These are phyloP conservation scores for Gossypium aridum DNA, from an alignment of 441 rosid species.

Conservation along the genomic window DNA sequence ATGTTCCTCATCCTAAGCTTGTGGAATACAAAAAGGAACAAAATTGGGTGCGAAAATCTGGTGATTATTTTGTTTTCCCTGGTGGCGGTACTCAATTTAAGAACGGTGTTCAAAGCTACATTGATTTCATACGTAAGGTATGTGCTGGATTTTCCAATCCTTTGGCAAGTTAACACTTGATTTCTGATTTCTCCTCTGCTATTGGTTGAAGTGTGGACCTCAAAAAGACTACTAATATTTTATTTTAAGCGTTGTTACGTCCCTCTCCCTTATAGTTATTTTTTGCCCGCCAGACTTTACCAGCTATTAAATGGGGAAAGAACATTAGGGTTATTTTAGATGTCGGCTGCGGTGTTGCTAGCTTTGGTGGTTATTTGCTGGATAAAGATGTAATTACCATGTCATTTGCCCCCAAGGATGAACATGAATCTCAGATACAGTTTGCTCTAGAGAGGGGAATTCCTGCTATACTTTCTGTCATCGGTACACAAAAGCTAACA, in stretches of 20 bases:
- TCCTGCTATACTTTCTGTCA: conserved; percentile 81
- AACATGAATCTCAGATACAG: conserved; percentile 97
- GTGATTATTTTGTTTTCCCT: conserved; percentile 64
- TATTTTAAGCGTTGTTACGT: background rate
- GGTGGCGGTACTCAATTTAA: conserved; percentile 96
- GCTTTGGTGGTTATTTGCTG: conserved; percentile 84
- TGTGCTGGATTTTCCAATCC: too few species aligned
- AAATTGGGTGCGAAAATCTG: conserved; percentile 69
- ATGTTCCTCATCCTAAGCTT: conserved; percentile 87
- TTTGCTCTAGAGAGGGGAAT: conserved; percentile 92
- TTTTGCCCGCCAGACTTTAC: conserved; percentile 53
- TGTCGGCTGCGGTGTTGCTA: conserved; percentile 95
- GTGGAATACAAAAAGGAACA: conserved; percentile 93
- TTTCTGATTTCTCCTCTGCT: too few species aligned
- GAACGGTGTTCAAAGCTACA: conserved; percentile 59
- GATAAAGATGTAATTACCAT: conserved; percentile 72
- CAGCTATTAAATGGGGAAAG: conserved; percentile 62
- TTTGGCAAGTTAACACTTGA: too few species aligned
- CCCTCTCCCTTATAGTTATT: background rate
- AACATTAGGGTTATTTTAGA: conserved; percentile 64
- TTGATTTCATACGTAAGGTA: conserved; percentile 47
- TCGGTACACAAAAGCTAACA: conserved; percentile 68
- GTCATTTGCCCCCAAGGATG: conserved; percentile 97
- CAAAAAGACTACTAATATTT: too few species aligned
- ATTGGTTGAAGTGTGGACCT: too few species aligned